phyloP scores from a whole-genome alignment of 2,329 filamentous ascomycete species.

The Xylariales sp. region DNA sequence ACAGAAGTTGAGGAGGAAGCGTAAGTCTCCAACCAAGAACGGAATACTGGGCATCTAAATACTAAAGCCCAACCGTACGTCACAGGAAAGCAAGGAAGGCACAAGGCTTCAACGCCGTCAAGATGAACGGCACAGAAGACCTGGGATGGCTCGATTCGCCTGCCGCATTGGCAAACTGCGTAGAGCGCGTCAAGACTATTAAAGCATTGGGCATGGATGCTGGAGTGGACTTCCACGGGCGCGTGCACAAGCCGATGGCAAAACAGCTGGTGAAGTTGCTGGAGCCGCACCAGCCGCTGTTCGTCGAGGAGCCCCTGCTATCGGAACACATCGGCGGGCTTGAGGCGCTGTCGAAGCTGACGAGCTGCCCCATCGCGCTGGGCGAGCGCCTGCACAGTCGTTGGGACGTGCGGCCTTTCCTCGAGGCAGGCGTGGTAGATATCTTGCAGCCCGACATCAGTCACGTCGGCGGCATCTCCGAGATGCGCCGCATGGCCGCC shows the following conservation, averaged over 20 bases:
- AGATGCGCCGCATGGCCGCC: slow-evolving; percentile 62
- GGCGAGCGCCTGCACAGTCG: slow-evolving; percentile 68
- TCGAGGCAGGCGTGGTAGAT: slow-evolving; percentile 65
- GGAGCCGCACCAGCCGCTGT: slow-evolving; percentile 66
- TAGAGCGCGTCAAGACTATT: slow-evolving; percentile 65
- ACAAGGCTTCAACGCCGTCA: slow-evolving; percentile 64
- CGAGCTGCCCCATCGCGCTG: slow-evolving; percentile 63
- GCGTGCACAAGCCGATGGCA: slow-evolving; percentile 76
- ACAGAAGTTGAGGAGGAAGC: slow-evolving; percentile 57
- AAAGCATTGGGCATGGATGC: slow-evolving; percentile 67
- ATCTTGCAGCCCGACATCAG: slow-evolving; percentile 70
- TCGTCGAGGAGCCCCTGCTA: slow-evolving; percentile 70
- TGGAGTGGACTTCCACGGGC: slow-evolving; percentile 74
- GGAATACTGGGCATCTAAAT: too few species aligned
- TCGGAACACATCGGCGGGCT: slow-evolving; percentile 65
- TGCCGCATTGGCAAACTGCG: slow-evolving; percentile 53
- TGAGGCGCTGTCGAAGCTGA: slow-evolving; percentile 47
- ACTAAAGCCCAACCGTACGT: too few species aligned
- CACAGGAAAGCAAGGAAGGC: slow-evolving; percentile 48
- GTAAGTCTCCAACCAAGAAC: too few species aligned
- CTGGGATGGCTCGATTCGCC: slow-evolving; percentile 74
- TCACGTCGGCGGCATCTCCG: slow-evolving; percentile 69
- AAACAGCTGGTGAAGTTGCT: slow-evolving; percentile 67
- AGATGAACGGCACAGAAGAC: slow-evolving; percentile 79
- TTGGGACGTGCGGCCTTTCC: slow-evolving; percentile 70